Conservation (phyloP, 1,284 basidiomycete genomes). For the Peniophora sp. region DNA sequence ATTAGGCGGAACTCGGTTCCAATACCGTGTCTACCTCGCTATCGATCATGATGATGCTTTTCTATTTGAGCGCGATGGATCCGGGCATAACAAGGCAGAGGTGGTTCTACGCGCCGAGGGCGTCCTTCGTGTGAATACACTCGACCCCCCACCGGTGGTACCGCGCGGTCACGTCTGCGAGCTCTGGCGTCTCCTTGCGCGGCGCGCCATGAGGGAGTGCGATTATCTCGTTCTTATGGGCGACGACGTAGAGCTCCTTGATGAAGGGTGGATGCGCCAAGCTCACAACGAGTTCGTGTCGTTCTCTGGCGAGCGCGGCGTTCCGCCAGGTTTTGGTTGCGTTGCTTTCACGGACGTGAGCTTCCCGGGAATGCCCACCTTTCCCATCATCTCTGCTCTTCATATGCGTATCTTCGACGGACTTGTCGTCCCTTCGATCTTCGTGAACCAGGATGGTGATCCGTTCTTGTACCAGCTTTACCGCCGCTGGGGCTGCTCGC, state of each 20-base stretch:
- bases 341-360: constrained; percentile 47
- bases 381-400: constrained; percentile 44
- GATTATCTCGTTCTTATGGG: constrained; percentile 50
- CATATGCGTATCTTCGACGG: constrained; percentile 51
- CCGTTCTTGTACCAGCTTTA: constrained; percentile 55
- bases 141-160: constrained; percentile 23
- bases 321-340: constrained; percentile 44
- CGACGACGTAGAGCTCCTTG: constrained; percentile 42
- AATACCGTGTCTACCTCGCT: constrained; percentile 40
- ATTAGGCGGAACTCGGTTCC: constrained; percentile 25
- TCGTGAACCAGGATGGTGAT: constrained; percentile 54
- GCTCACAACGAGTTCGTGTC: constrained; percentile 29
- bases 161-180: constrained; percentile 42
- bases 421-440: constrained; percentile 39
- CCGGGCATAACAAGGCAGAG: constrained; percentile 26
- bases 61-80: constrained; percentile 18
- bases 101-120: constrained; percentile 26
- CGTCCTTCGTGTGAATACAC: constrained; percentile 26
- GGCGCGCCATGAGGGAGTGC: constrained; percentile 39
- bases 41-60: constrained; percentile 43
- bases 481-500: constrained; percentile 43
- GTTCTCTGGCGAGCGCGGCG: constrained; percentile 21
- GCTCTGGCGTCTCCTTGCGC: constrained; percentile 45
- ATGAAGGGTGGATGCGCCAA: constrained; percentile 44
- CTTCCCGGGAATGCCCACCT: constrained; percentile 57